Base-by-base conservation (phyloP, 768 basidiomycete species). In the Cantharellus cinnabarinus region DNA sequence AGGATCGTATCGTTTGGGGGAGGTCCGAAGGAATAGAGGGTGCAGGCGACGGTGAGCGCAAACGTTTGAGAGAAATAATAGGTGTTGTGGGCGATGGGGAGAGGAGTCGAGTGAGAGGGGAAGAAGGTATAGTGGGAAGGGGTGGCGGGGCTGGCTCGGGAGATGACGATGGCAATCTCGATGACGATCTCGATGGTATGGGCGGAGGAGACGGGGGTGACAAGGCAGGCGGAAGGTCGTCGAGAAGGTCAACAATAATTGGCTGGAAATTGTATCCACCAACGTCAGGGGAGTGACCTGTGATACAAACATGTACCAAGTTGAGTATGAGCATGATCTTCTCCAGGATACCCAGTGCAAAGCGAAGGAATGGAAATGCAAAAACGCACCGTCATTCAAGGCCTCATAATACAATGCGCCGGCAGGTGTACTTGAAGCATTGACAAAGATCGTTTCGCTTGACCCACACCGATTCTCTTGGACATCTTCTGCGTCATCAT, bases 201-300 rank as follows among this genome's bases (percentile, higher is more conserved):
- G 20, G 20, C 20, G 20, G 20, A 29, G 20, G 20, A 29, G 20
- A 29, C 20, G 20, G 20, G 20, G 20, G 20, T 29, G 20, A 29
- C 20, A 29, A 29, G 20, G 20, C 44, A 29, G 44, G 44, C 44
- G 44, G 44, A 29, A 48, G 10, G 29, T 10, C 29, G 50, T 60
- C 60, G 5, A 50, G 60, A 4, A 60, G 40, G 35, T 60, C 60
- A 38, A 60, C 60, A 20, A 60, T 60, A n/a, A 60, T 48, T 35
- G 60, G 60, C 3, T 59, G 60, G 38, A 39, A 60, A 7, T 53
- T 53, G 15, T 38, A 20, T 7, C 57, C 57, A 10, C 44, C 44
- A 48, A 48, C 10, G 44, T 48, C 29, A 29, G 57, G 51, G 42
- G 2, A 57, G 56, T 50, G 40, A 44, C 42, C 35, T 53, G 54